Base-by-base conservation (phyloP, 108 stramenopile genomes). In the Nitzschia palea region DNA sequence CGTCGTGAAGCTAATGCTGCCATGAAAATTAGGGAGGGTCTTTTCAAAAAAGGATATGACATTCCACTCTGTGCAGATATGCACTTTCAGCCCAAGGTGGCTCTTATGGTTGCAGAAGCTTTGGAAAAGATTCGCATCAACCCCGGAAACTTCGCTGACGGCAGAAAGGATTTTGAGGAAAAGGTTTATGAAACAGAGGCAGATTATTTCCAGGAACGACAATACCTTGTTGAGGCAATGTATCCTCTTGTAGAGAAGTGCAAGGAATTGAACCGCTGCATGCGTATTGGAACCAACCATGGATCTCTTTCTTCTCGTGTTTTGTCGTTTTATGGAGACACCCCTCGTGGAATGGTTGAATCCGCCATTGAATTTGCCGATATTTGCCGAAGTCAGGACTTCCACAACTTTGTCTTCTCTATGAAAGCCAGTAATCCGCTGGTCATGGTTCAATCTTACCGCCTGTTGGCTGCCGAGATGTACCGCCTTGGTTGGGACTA, bases 371-470 rank as follows among this genome's bases (percentile, higher is more conserved):
- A 97, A 79, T 97, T 97, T 69, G 97, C 97, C 6, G 92, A 97
- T 74, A 97, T 98, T 55, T 98, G 97, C 78, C 85, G 97, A 32
- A 78, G 75, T 35, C 85, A 94, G 71, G 93, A 98, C 60, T 98
- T 68, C 73, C 97, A 98, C 91, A 98, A 98, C 86, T 98, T 98
- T 80, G 93, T 98, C 67, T 98, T 98, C 67, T 95, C 94, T 58
- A 98, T 98, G 97, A 98, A 98, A 86, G 93, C 97, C 12, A 91
- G 89, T 52, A 98, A 98, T 54, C 97, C 97, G n/a, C 71, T 98
- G 56, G 97, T 98, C 52, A 98, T 98, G 97, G 96, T 96, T 18
- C 97, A 98, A 71, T 86, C 84, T 31, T 97, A 97, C 77, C 92
- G 97, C 60, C 78, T 96, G 44, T 78, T 97, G 54, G 95, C 96